Base-by-base conservation (phyloP, 305 asterid genomes). In the Fraxinus platypoda region DNA sequence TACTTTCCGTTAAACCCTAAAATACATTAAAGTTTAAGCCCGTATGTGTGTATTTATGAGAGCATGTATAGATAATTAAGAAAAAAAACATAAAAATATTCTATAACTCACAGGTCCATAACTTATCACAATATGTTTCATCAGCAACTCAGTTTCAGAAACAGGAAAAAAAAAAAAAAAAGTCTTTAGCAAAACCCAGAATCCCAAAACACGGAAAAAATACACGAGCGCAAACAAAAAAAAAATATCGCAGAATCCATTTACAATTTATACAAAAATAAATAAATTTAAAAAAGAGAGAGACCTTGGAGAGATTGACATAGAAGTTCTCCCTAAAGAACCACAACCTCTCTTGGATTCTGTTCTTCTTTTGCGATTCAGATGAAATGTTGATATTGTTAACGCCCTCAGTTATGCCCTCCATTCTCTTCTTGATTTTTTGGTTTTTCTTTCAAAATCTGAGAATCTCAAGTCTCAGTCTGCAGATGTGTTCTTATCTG, bases 281-380 rank as follows among this genome's bases (percentile, higher is more conserved):
- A 28, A 26, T 43, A 43, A 62, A 35, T 0, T 1, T 8, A 19
- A 64, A 68, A 37, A n/a, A 23, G 21, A 17, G 35, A 64, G 21
- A 52, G 38, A 85, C 88, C 88, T 85, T 85, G 28, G 88, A 82
- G 57, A 85, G 84, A 76, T 85, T 85, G 46, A 85, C 88, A 49
- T 82, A 85, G 28, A 85, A 85, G 75, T n/a, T n/a, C n/a, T n/a
- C n/a, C n/a, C n/a, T n/a, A n/a, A n/a, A n/a, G n/a, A n/a, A n/a
- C n/a, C n/a, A n/a, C n/a, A n/a, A n/a, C n/a, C n/a, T n/a, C n/a
- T n/a, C 86, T 43, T 79, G 88, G 70, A 85, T 82, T 64, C 82
- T 83, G 82, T 71, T 85, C 31, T 76, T 80, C 74, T 77, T 85
- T 15, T 71, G 76, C 43, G 43, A 71, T 71, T 71, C 46, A 71